Conservation (phyloP, 2,329 filamentous ascomycete species). For the Xylaria multiplex region DNA sequence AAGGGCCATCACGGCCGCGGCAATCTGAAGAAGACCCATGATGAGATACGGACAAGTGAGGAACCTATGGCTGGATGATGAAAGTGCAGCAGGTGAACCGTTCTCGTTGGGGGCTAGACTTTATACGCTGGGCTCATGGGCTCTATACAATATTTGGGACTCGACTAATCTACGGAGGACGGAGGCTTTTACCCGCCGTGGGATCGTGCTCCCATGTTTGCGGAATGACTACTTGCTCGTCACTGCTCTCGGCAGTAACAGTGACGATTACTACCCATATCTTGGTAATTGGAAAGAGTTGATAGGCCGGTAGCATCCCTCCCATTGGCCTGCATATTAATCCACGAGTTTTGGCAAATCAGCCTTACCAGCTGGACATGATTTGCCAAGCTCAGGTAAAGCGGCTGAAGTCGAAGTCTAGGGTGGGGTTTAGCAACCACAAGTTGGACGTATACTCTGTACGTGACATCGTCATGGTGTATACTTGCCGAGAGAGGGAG, state of each 20-base stretch:
- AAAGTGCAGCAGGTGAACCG: background rate
- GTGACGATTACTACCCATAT: slow-evolving; percentile 21
- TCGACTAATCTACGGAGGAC: slow-evolving; percentile 20
- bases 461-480: slow-evolving; percentile 14
- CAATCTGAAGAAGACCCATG: slow-evolving; percentile 34
- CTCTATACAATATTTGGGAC: background rate
- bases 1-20: slow-evolving; percentile 26
- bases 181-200: slow-evolving; percentile 30
- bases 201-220: slow-evolving; percentile 1
- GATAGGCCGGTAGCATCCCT: slow-evolving; percentile 28
- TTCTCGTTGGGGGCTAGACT: background rate
- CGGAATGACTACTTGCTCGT: slow-evolving; percentile 3
- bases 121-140: slow-evolving; percentile 15
- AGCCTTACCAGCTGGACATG: slow-evolving; percentile 38
- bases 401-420: slow-evolving; percentile 37
- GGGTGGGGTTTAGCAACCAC: slow-evolving; percentile 25
- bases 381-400: slow-evolving; percentile 35
- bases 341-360: slow-evolving; percentile 37
- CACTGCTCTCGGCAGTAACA: slow-evolving; percentile 25
- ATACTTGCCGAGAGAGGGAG: slow-evolving; percentile 25
- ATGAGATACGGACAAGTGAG: slow-evolving; percentile 16
- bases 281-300: slow-evolving; percentile 31
- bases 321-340: slow-evolving; percentile 29
- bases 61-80: slow-evolving; percentile 7
- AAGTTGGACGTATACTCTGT: background rate